phyloP scores from a whole-genome alignment of 441 rosid species.

The Adansonia rubrostipa region DNA sequence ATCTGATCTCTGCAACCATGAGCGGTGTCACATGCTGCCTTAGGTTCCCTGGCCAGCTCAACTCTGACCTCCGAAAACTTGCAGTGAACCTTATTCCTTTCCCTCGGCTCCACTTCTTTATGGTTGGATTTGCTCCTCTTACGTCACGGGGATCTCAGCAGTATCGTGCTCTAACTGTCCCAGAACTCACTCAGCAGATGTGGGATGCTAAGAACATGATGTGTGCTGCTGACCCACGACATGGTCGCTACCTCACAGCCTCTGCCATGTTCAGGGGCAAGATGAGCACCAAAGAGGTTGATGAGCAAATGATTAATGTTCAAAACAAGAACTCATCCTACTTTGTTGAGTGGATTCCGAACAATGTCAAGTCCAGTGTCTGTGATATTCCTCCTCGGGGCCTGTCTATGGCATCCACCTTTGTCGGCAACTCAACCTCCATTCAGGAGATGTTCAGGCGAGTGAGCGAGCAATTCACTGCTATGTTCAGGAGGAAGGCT shows the following conservation, averaged over 20 bases:
- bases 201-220: constrained; percentile 45
- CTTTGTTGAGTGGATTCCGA: constrained; percentile 41
- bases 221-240: constrained; percentile 44
- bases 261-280: constrained; percentile 44
- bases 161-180: constrained; percentile 39
- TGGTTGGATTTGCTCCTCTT: constrained; percentile 45
- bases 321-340: constrained; percentile 43
- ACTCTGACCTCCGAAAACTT: constrained; percentile 37
- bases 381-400: constrained; percentile 32
- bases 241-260: constrained; percentile 42
- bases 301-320: constrained; percentile 37
- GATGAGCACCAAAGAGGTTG: constrained; percentile 43
- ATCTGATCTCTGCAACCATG: constrained; percentile 32
- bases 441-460: constrained; percentile 41
- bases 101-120: constrained; percentile 42
- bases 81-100: constrained; percentile 43
- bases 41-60: constrained; percentile 32
- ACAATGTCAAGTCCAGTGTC: constrained; percentile 34
- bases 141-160: constrained; percentile 46
- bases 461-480: constrained; percentile 41
- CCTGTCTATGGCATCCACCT: constrained; percentile 29
- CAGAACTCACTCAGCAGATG: constrained; percentile 46
- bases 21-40: constrained; percentile 35
- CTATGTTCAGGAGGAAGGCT: constrained; percentile 42
- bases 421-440: constrained; percentile 33